Base-by-base conservation (phyloP, 768 basidiomycete species). In the Cystobasidiopsis lactophilus region DNA sequence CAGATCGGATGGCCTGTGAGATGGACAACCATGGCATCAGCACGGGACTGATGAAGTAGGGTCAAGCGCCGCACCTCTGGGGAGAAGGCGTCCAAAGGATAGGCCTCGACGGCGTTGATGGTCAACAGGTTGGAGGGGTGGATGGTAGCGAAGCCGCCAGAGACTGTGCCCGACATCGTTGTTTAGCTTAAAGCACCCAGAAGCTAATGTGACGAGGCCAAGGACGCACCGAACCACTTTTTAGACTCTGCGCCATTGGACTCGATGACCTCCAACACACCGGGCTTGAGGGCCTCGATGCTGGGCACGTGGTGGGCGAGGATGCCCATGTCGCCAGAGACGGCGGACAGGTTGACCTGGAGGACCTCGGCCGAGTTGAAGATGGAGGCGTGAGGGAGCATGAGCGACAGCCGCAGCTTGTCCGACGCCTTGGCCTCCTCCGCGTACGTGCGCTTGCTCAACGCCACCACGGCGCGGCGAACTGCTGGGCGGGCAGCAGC, bases 241-340 rank as follows among this genome's bases (percentile, higher is more conserved):
- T 93, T 89, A 53, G 79, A 75, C 35, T 73, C 67, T 64, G 74
- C 75, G 49, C 72, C 73, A 11, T 77, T 70, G 31, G 62, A 62
- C 70, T 95, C 91, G 59, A 96, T 77, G 60, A 98, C 80, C 69
- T 98, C 93, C 50, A 98, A 73, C 53, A 96, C 74, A 66, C 93
- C 93, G 39, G 93, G 82, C 65, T 84, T 82, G 51, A 98, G 74
- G 45, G 91, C 75, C 68, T 98, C 93, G 54, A 96, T 82, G n/a
- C 86, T 82, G 29, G 93, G 81, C 52, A 95, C 88, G 70, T 98
- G 93, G 75, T 91, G 93, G 62, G 91, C 85, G 56, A 98, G 79
- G 52, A 98, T 84, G 73, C 93, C 93, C 33, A 96, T 95, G 69
- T 95, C 89, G 64, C 93, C 93, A 2, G 85, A 79, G 52, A 79